Conservation (phyloP, 1,139 yeast species). For the Geotrichum aggregatum region DNA sequence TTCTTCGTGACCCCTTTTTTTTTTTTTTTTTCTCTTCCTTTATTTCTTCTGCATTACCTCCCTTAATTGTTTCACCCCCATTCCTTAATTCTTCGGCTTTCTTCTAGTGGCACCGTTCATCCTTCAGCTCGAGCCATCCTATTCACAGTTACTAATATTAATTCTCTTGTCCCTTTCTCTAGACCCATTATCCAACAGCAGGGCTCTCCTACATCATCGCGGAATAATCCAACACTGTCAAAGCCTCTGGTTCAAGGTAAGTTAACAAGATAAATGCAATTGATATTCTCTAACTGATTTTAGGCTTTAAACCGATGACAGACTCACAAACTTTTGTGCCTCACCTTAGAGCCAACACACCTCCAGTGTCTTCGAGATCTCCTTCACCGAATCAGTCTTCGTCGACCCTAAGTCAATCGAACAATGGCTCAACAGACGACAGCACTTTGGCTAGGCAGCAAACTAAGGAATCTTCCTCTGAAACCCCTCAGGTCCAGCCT, state of each 20-base stretch:
- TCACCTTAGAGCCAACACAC: constrained; percentile 9
- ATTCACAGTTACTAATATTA: not conserved
- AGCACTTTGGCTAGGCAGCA: not conserved
- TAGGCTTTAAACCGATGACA: constrained; percentile 8
- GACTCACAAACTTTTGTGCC: constrained; percentile 7
- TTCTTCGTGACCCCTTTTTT: not conserved
- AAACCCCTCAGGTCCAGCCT: not conserved
- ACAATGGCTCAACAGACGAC: constrained; percentile 3
- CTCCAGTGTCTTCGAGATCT: constrained; percentile 13
- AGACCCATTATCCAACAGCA: constrained; percentile 5
- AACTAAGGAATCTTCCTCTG: constrained; percentile 2
- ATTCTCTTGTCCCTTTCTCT: not conserved
- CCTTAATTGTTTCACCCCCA: constrained; percentile 1
- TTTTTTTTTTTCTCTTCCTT: not conserved
- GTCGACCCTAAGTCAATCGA: constrained; percentile 4
- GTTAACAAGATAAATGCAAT: not conserved
- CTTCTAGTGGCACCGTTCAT: not conserved
- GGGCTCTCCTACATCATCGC: constrained; percentile 2
- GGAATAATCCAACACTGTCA: not conserved
- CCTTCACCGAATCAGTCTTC: constrained; percentile 16
- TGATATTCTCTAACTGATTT: not conserved
- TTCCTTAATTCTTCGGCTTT: not conserved
- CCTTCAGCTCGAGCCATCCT: not conserved
- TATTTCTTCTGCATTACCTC: not conserved
- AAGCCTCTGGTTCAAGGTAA: constrained; percentile 12